phyloP scores from a whole-genome alignment of 305 asterid species.

The Fraxinus sp. region DNA sequence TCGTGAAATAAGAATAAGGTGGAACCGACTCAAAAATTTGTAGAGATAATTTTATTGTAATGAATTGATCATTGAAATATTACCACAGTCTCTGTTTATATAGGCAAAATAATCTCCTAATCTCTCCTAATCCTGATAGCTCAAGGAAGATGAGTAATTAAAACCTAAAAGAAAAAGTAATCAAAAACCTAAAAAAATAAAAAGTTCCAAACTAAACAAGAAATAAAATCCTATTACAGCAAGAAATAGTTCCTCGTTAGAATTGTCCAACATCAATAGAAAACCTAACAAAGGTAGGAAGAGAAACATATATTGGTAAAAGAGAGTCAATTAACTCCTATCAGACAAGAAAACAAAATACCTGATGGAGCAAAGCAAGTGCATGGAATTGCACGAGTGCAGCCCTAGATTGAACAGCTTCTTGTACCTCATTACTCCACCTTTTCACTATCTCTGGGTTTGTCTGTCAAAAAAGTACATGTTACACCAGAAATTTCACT shows the following conservation, averaged over 20 bases:
- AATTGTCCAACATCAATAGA: background rate
- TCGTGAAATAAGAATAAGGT: background rate
- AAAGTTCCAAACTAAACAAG: background rate
- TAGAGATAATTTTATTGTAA: background rate
- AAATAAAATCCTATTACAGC: background rate
- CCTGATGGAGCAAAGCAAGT: conserved; percentile 98
- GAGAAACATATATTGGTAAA: conserved; percentile 8
- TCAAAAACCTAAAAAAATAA: background rate
- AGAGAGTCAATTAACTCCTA: conserved; percentile 4
- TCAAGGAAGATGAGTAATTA: background rate
- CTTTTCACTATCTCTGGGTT: conserved; percentile 95
- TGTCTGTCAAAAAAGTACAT: conserved; percentile 47
- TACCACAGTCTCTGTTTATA: background rate
- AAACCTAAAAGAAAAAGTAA: background rate
- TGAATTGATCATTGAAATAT: background rate
- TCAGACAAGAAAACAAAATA: conserved; percentile 24
- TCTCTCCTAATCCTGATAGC: background rate
- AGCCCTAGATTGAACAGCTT: conserved; percentile 96
- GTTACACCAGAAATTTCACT: conserved; percentile 8
- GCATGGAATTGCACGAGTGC: conserved; percentile 99
- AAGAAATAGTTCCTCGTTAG: background rate
- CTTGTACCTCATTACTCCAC: conserved; percentile 99
- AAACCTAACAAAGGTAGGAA: background rate
- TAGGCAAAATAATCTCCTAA: background rate
- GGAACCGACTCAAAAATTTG: background rate